A percentile compares a stretch with the other conserved stretches of the same genome.
phyloP scores from a whole-genome alignment of 208 protist genomes.

The Acanthamoeba divionensis region DNA sequence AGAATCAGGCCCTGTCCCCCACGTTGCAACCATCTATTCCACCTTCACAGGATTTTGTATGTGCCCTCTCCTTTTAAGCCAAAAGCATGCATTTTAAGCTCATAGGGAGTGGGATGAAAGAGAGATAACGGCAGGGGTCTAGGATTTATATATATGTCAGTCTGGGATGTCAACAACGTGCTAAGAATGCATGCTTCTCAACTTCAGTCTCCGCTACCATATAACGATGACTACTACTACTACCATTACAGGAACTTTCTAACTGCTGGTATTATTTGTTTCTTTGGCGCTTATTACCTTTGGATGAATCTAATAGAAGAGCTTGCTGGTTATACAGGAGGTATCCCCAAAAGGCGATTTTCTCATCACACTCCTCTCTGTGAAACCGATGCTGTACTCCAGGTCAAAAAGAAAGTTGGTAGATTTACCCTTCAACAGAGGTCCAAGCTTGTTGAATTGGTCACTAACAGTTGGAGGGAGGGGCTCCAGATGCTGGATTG shows the following conservation, averaged over 20 bases:
- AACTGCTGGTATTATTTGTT: neutral
- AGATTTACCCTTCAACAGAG: neutral
- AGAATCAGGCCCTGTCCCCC: too few species aligned
- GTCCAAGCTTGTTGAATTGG: too few species aligned
- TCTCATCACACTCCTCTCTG: slow-evolving; percentile 60
- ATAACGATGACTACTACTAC: slow-evolving; percentile 69
- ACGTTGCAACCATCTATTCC: too few species aligned
- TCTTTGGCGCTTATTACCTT: neutral
- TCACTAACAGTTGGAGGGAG: too few species aligned
- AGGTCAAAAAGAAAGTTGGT: neutral
- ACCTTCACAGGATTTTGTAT: too few species aligned
- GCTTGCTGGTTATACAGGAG: neutral
- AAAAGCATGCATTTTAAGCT: neutral
- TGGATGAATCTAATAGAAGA: neutral
- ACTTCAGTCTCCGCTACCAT: slow-evolving; percentile 61
- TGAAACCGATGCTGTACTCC: slow-evolving; percentile 52
- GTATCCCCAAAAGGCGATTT: neutral
- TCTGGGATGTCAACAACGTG: slow-evolving; percentile 65
- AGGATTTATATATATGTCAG: slow-evolving; percentile 61
- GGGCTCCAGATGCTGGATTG: too few species aligned
- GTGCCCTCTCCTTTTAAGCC: neutral
- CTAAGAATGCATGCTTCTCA: slow-evolving; percentile 61
- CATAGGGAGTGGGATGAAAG: too few species aligned
- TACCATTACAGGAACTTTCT: slow-evolving; percentile 27
- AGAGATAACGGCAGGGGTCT: too few species aligned